A percentile compares a stretch with the other conserved stretches of the same genome.
These are phyloP conservation scores for Aureobasidium uvarum DNA, from an alignment of 2,329 filamentous ascomycete genomes.

Conservation along the genomic window DNA sequence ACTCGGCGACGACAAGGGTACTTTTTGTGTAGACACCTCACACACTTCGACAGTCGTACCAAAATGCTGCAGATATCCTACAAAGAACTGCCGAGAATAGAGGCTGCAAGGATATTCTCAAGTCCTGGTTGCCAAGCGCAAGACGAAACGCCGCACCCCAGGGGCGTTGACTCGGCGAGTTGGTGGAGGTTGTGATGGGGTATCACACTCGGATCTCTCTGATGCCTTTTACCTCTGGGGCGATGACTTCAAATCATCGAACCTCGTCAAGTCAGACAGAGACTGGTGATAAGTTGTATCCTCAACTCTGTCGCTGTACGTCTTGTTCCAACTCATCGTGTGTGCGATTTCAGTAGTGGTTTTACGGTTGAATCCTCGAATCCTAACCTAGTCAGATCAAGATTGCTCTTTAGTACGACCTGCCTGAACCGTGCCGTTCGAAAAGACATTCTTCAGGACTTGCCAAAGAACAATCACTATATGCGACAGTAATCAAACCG, in stretches of 20 bases:
- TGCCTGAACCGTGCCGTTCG: constrained; percentile 1
- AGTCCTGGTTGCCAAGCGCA: constrained; percentile 12
- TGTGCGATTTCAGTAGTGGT: neutral
- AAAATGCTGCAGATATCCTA: neutral
- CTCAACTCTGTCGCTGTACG: neutral
- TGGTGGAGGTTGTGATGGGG: neutral
- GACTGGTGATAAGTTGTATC: neutral
- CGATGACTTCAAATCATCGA: neutral
- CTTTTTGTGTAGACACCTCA: neutral
- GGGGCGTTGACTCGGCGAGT: constrained; percentile 6
- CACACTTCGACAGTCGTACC: neutral
- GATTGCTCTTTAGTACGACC: neutral
- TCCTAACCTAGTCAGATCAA: neutral
- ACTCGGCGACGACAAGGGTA: neutral
- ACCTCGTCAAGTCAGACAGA: neutral
- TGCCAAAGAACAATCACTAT: neutral
- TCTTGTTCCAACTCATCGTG: neutral
- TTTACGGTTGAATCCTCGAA: neutral
- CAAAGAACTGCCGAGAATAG: neutral
- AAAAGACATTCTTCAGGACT: neutral
- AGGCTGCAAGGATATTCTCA: neutral
- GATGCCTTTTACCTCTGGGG: neutral
- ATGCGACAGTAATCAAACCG: neutral
- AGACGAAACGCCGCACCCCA: constrained; percentile 13
- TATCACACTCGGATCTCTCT: constrained; percentile 14